A percentile compares a stretch with the other conserved stretches of the same genome.
These are phyloP conservation scores for Nicotiana sylvestris DNA, from an alignment of 257 asterid species.

Conservation along the genomic window DNA sequence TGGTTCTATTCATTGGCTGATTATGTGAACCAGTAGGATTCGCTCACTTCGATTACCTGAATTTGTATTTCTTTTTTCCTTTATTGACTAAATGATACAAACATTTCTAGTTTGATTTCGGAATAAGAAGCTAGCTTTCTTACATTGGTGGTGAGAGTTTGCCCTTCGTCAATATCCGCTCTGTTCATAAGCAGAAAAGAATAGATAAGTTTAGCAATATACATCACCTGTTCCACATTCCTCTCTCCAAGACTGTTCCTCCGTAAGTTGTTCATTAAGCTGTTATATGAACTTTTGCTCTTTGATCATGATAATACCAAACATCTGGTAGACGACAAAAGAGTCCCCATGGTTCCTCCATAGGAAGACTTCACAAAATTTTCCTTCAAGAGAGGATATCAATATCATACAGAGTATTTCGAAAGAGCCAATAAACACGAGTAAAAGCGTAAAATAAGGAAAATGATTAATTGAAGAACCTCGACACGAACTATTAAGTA, in stretches of 20 bases:
- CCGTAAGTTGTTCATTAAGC: slow-evolving; percentile 48
- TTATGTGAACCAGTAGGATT: not conserved
- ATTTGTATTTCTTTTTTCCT: not conserved
- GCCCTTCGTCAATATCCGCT: not conserved
- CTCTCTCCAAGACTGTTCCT: slow-evolving; percentile 45
- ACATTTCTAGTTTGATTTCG: not conserved
- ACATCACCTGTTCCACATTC: slow-evolving; percentile 53
- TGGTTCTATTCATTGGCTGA: not conserved
- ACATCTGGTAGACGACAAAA: slow-evolving; percentile 19
- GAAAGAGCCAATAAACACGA: not conserved
- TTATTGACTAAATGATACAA: not conserved
- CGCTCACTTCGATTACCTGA: not conserved
- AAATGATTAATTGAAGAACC: not conserved
- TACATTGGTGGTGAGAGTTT: not conserved
- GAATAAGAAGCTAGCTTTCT: slow-evolving; percentile 5
- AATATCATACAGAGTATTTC: not conserved
- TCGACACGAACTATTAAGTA: not conserved
- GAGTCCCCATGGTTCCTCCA: slow-evolving; percentile 11
- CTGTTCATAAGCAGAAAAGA: not conserved
- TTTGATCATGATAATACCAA: slow-evolving; percentile 17
- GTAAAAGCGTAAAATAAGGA: not conserved
- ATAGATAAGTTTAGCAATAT: slow-evolving; percentile 3
- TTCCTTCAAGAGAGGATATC: not conserved
- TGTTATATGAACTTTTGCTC: slow-evolving; percentile 26
- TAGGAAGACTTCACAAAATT: slow-evolving; percentile 1